Evolutionary conservation across 2,329 filamentous ascomycete genomes (phyloP).

Genomic region (Aspergillus neoniger): DNA sequence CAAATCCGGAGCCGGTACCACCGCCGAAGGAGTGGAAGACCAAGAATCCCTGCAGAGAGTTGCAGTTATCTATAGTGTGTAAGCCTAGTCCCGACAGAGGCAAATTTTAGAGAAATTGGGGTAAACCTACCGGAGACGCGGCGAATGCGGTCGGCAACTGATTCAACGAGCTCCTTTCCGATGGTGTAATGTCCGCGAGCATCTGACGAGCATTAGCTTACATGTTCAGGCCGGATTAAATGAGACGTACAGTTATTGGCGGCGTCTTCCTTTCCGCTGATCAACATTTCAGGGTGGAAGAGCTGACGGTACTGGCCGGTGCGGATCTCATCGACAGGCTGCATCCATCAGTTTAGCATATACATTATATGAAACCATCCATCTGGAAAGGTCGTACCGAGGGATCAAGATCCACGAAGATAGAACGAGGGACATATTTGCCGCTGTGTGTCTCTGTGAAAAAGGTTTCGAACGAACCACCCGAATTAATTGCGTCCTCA

Average conservation of each 20-base stretch:
- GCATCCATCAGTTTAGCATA: conserved; percentile 17
- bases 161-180: conserved; percentile 67
- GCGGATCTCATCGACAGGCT: conserved; percentile 68
- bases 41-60: conserved; percentile 66
- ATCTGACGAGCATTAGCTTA: conserved; percentile 45
- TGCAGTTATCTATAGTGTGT: conserved; percentile 59
- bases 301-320: conserved; percentile 63
- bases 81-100: conserved; percentile 5
- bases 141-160: conserved; percentile 65
- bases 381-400: conserved; percentile 47
- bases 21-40: conserved; percentile 71
- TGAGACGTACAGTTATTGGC: conserved; percentile 62
- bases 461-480: conserved; percentile 65
- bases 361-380: too few species aligned
- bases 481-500: conserved; percentile 53
- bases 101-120: not conserved
- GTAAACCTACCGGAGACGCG: conserved; percentile 59
- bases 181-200: conserved; percentile 70
- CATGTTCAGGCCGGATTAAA: not conserved
- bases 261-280: conserved; percentile 69
- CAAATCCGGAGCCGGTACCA: conserved; percentile 68
- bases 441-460: conserved; percentile 65
- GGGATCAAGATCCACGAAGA: conserved; percentile 68
- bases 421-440: conserved; percentile 69
- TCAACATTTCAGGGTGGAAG: conserved; percentile 67